phyloP scores from a whole-genome alignment of 345 rosid species.

The Salix udensis region DNA sequence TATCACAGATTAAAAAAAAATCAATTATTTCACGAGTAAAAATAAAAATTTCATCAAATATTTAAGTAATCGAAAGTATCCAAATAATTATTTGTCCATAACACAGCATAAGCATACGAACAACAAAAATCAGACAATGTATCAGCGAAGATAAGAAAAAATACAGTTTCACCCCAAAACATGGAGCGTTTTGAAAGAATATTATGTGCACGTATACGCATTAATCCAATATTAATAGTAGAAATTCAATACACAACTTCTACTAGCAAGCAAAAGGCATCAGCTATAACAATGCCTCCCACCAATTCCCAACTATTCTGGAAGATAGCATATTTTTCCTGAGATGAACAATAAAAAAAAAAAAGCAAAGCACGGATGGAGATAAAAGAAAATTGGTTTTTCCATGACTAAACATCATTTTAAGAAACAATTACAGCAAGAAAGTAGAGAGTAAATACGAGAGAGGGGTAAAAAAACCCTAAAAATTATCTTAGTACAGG shows the following conservation, averaged over 20 bases:
- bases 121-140: not conserved
- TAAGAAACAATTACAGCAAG: not conserved
- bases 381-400: not conserved
- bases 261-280: not conserved
- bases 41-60: not conserved
- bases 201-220: not conserved
- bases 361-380: not conserved
- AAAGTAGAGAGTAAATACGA: not conserved
- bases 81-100: no score
- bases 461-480: not conserved
- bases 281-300: not conserved
- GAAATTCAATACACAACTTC: not conserved
- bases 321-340: not conserved
- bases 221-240: not conserved
- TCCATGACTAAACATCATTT: not conserved
- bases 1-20: not conserved
- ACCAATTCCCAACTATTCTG: not conserved
- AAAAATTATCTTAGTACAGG: not conserved
- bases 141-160: not conserved
- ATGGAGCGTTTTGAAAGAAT: not conserved
- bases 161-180: not conserved
- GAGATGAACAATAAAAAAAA: not conserved
- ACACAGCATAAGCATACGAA: no score
- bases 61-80: not conserved
- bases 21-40: not conserved